A percentile compares a stretch with the other conserved stretches of the same genome.
Conservation (phyloP, 257 asterid species). For the Verbena officinalis region DNA sequence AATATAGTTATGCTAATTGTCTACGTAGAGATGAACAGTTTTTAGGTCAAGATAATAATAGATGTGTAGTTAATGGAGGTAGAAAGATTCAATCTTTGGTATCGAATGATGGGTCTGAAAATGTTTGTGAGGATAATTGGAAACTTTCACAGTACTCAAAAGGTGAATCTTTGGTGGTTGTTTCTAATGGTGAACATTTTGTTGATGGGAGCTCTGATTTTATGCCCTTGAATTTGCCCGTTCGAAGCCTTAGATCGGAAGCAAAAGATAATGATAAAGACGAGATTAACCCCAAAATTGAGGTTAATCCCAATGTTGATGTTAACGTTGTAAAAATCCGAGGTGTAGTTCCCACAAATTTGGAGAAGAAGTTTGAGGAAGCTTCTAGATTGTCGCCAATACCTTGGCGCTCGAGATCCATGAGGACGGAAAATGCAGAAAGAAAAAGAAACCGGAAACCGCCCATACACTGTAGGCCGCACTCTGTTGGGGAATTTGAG, state of each 20-base stretch:
- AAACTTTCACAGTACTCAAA: slow-evolving; percentile 40
- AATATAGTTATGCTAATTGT: slow-evolving; percentile 29
- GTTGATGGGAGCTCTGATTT: slow-evolving; percentile 45
- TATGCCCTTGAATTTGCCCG: slow-evolving; percentile 63
- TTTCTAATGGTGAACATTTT: slow-evolving; percentile 46
- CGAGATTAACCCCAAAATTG: slow-evolving; percentile 27
- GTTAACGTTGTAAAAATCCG: slow-evolving; percentile 42
- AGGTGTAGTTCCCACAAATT: slow-evolving; percentile 57
- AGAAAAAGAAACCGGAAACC: slow-evolving; percentile 29
- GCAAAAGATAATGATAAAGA: slow-evolving; percentile 32
- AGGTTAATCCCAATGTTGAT: slow-evolving; percentile 30
- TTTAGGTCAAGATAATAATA: slow-evolving; percentile 23
- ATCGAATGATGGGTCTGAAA: slow-evolving; percentile 27
- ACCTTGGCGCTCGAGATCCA: slow-evolving; percentile 58
- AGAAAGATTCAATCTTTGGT: slow-evolving; percentile 41
- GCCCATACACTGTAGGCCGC: slow-evolving; percentile 50
- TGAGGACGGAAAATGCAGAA: slow-evolving; percentile 43
- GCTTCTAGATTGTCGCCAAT: slow-evolving; percentile 40
- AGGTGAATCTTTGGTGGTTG: slow-evolving; percentile 62
- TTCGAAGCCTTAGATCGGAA: slow-evolving; percentile 70
- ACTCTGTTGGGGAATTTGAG: slow-evolving; percentile 61
- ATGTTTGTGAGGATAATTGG: slow-evolving; percentile 27
- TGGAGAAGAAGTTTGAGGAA: slow-evolving; percentile 65
- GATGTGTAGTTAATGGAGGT: slow-evolving; percentile 34
- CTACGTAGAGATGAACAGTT: slow-evolving; percentile 5